These are phyloP conservation scores for Ceratocystis huliohia DNA, from an alignment of 2,329 filamentous ascomycete species.

Conservation along the genomic window DNA sequence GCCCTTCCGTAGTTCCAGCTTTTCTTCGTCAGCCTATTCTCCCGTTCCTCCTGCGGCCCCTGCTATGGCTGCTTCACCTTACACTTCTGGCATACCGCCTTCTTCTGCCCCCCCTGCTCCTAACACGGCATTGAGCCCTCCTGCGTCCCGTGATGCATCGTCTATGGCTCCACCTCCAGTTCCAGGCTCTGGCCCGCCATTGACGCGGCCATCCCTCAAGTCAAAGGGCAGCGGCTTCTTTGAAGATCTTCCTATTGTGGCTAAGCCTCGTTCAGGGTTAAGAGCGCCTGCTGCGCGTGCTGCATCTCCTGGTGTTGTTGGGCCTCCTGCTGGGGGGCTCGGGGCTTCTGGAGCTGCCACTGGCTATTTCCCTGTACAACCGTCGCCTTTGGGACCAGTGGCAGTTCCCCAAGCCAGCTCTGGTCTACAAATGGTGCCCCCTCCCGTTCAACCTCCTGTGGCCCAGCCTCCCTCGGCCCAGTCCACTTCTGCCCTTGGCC, in stretches of 20 bases:
- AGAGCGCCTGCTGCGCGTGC: slow-evolving; percentile 36
- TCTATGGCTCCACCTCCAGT: slow-evolving; percentile 21
- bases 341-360: slow-evolving; percentile 24
- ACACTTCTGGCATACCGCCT: slow-evolving; percentile 14
- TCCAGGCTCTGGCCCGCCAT: slow-evolving; percentile 24
- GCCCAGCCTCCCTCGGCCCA: slow-evolving; percentile 21
- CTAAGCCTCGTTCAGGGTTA: slow-evolving; percentile 49
- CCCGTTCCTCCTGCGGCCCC: slow-evolving; percentile 22
- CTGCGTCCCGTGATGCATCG: slow-evolving; percentile 21
- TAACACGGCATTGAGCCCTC: slow-evolving; percentile 20
- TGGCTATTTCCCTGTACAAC: slow-evolving; percentile 18
- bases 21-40: slow-evolving; percentile 29
- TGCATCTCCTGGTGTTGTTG: slow-evolving; percentile 30
- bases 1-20: slow-evolving; percentile 51
- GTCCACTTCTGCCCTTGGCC: slow-evolving; percentile 23
- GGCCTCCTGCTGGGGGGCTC: not conserved
- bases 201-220: slow-evolving; percentile 28
- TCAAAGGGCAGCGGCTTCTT: slow-evolving; percentile 52
- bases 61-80: slow-evolving; percentile 21
- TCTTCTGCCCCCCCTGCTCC: not conserved
- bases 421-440: not conserved
- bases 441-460: not conserved
- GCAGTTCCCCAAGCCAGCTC: not conserved
- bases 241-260: slow-evolving; percentile 57
- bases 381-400: slow-evolving; percentile 24